Base-by-base conservation (phyloP, 345 rosid species). In the Euphorbia pulcherrima region DNA sequence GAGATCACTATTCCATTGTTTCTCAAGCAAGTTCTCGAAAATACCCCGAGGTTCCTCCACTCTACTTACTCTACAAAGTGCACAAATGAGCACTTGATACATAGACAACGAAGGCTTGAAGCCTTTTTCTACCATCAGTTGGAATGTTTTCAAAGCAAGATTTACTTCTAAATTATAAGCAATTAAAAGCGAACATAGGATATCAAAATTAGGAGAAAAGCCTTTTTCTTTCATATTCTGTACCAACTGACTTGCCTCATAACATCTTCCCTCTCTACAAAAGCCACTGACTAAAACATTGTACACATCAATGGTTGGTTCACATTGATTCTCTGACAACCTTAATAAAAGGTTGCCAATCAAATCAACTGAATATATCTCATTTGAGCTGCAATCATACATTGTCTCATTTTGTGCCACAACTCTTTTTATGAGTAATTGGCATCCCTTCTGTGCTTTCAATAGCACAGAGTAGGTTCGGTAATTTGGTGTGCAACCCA, bases 401-500 rank as follows among this genome's bases (percentile, higher is more conserved):
- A 48, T 70, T 8, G 65, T 57, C 53, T 79, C 83, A 67, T 74
- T 73, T 71, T 80, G 86, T 23, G 76, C 75, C 69, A 78, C 81
- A 33, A 74, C 82, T 62, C 73, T 81, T 73, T 60, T 77, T 51
- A 83, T 30, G 21, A 68, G 65, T 65, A 83, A 52, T 60, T 73
- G 76, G 65, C 70, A 67, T 69, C 82, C 85, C 62, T 72, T 82
- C 29, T 68, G 83, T 77, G 85, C 88, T 67, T 85, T 85, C 69
- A 85, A 67, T 76, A 85, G 69, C 50, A 82, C 87, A 68, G 63
- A 51, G 74, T 75, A 87, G 8, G 92, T 85, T 53, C 84, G 72
- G 68, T 76, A 85, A 74, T 81, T 85, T 21, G 92, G 92, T 58
- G 76, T 68, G 71, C 86, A 82, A 6, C 88, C 84, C 61, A 69